Conservation (phyloP, 345 rosid species). For the Nephelium lappaceum region DNA sequence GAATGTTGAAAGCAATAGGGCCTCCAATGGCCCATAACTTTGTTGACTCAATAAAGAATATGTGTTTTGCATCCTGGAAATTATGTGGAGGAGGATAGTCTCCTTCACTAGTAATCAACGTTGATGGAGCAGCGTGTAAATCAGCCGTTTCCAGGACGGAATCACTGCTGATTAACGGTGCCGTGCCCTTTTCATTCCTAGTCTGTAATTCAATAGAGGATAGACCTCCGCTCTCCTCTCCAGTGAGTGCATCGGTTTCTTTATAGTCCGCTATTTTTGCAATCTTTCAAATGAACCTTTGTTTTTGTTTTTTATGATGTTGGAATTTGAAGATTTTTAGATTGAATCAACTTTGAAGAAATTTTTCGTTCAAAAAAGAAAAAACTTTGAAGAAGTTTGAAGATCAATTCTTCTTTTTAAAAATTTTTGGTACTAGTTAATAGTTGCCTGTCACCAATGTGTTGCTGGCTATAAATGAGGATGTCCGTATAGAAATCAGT, state of each 20-base stretch:
- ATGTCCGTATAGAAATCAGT: conserved; percentile 27
- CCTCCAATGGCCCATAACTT: conserved; percentile 86
- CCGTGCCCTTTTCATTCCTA: background rate
- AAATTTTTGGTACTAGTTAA: background rate
- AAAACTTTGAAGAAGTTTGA: background rate
- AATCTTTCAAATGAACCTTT: background rate
- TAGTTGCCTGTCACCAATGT: background rate
- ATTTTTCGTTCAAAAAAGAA: too few relatives aligned
- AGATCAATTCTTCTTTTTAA: background rate
- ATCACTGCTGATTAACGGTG: conserved; percentile 28
- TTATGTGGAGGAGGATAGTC: conserved; percentile 58
- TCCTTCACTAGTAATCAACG: conserved; percentile 39
- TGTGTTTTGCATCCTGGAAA: conserved; percentile 50
- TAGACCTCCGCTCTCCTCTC: conserved; percentile 37
- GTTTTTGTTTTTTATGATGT: background rate
- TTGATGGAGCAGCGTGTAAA: conserved; percentile 64
- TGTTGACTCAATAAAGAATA: conserved; percentile 52
- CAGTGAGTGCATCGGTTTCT: conserved; percentile 41
- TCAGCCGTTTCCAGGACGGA: conserved; percentile 41
- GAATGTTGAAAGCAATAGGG: conserved; percentile 88
- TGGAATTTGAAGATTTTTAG: conserved; percentile 9
- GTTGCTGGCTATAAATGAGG: conserved; percentile 35
- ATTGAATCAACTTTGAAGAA: conserved; percentile 1
- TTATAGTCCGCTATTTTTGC: conserved; percentile 45
- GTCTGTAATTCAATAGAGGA: conserved; percentile 40